Base-by-base conservation (phyloP, 1,139 yeast genomes). In the Yamadazyma siamensis region DNA sequence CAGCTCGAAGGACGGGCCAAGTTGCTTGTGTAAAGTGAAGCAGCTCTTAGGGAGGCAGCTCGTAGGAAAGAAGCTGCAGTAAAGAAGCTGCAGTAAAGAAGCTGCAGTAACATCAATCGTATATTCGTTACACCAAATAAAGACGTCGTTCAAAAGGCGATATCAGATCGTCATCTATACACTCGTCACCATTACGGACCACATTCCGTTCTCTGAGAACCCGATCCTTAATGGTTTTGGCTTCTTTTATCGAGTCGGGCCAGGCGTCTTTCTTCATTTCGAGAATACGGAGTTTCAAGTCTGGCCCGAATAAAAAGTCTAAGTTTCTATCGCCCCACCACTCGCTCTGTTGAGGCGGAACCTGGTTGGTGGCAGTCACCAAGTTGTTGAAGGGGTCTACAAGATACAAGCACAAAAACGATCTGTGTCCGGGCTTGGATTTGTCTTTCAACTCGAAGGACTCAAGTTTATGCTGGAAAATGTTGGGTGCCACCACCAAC, bases 321-420 rank as follows among this genome's bases (percentile, higher is more conserved):
- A 47, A 43, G 12, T 36, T 19, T 6, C 29, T 35, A 32, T 48
- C 53, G n/a, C 36, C 41, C 60, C 60, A 55, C 71, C 71, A 65
- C n/a, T 46, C 50, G 21, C 44, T 29, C 40, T 65, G 70, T 40
- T 65, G 72, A 1, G 70, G 70, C 3, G 71, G 70, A 1, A 66
- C 70, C 7, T 48, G 45, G 6, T 48, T 58, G 1, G 67, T 52
- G 4, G 63, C 29, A 4, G 50, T 36, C 1, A 63, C 63, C 12
- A 32, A 31, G 4, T 52, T 44, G 33, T 64, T 57, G 39, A 48
- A 39, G 1, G 72, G 73, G 38, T 66, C 72, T 19, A 56, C 59
- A 8, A 67, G 18, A 36, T 66, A 66, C 39, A 63, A 59, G 33
- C 71, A 63, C 34, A 67, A 46, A 26, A 67, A 65, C 42, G 61